Conservation (phyloP, 208 protist genomes). For the Leishmania arabica region DNA sequence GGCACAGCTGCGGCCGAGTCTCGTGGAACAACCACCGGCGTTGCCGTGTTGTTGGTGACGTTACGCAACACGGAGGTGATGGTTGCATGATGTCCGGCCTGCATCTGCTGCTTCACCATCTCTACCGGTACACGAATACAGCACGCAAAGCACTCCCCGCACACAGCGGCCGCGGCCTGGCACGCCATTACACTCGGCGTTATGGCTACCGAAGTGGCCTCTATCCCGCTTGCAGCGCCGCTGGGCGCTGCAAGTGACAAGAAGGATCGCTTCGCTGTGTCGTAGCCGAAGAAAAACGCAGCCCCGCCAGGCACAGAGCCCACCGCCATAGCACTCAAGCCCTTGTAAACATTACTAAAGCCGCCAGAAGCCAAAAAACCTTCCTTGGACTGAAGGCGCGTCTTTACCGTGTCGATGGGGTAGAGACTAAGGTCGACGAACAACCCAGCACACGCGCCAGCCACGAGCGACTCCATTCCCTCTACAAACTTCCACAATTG, state of each 20-base stretch:
- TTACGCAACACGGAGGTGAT: constrained; percentile 37
- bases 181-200: constrained; percentile 25
- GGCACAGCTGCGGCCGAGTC: not conserved
- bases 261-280: constrained; percentile 34
- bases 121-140: constrained; percentile 90
- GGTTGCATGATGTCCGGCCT: constrained; percentile 65
- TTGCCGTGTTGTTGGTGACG: constrained; percentile 53
- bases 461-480: constrained; percentile 75
- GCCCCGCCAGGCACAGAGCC: constrained; percentile 91
- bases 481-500: not conserved
- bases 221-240: not conserved
- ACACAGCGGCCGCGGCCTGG: constrained; percentile 69
- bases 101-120: constrained; percentile 93
- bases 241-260: constrained; percentile 1
- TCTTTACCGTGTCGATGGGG: constrained; percentile 95
- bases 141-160: constrained; percentile 84
- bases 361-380: constrained; percentile 85
- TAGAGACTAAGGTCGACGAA: constrained; percentile 90
- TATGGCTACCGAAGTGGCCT: constrained; percentile 1
- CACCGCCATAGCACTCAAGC: constrained; percentile 80
- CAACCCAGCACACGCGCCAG: constrained; percentile 85
- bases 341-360: constrained; percentile 85
- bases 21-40: not conserved
- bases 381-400: constrained; percentile 80
- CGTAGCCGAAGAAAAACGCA: constrained; percentile 90